A percentile compares a stretch with the other conserved stretches of the same genome.
These are phyloP conservation scores for Barbatosphaeria neglecta DNA, from an alignment of 495 filamentous ascomycete genomes.

Conservation along the genomic window DNA sequence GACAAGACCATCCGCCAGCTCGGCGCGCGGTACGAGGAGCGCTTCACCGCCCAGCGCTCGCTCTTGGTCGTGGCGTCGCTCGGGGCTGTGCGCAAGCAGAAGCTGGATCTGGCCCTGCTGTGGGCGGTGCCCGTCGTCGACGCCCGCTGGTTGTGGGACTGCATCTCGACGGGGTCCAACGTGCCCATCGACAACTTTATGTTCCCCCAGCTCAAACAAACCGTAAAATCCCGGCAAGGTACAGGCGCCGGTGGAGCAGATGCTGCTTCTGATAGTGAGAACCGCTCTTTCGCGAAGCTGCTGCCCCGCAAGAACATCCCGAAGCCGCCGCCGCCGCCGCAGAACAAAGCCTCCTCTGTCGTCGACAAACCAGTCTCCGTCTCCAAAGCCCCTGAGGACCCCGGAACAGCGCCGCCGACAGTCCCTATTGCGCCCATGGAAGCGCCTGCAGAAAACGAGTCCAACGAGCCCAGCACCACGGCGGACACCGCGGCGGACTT, in stretches of 20 bases:
- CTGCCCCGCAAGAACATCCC: neutral
- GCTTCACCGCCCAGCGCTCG: slow-evolving; percentile 51
- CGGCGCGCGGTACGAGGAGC: slow-evolving; percentile 69
- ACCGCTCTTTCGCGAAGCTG: neutral
- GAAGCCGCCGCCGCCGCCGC: neutral
- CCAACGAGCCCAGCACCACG: no score
- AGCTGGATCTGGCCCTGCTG: slow-evolving; percentile 58
- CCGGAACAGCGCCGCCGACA: neutral
- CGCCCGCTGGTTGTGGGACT: slow-evolving; percentile 73
- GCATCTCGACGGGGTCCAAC: slow-evolving; percentile 39
- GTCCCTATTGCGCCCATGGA: neutral
- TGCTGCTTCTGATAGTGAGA: no score
- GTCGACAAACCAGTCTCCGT: neutral
- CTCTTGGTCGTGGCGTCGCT: slow-evolving; percentile 57
- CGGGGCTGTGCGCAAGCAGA: slow-evolving; percentile 50
- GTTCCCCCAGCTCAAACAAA: slow-evolving; percentile 23
- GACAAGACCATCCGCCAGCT: slow-evolving; percentile 62
- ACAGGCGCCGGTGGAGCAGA: neutral
- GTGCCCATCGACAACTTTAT: slow-evolving; percentile 25
- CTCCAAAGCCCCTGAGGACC: neutral
- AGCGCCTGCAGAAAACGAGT: slow-evolving; percentile 1
- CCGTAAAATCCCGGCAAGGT: neutral
- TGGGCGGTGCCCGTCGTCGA: slow-evolving; percentile 71
- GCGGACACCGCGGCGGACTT: slow-evolving; percentile 20
- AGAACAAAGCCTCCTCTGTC: neutral